Conservation (phyloP, 208 protist species). For the Trypanosoma scelopori region DNA sequence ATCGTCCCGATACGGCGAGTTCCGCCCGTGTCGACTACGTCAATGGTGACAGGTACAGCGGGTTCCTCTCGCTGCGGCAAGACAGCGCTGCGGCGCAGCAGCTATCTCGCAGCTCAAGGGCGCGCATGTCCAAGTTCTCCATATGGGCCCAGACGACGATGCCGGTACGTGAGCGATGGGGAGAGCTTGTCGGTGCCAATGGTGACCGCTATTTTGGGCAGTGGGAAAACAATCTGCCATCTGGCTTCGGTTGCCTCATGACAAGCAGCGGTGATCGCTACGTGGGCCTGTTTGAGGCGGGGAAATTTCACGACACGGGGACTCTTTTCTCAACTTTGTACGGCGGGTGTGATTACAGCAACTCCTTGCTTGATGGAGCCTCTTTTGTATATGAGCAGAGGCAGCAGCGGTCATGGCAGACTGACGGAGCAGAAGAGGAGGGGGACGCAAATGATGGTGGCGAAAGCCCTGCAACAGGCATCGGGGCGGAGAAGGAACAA, state of each 20-base stretch:
- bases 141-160: slow-evolving; percentile 46
- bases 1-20: slow-evolving; percentile 56
- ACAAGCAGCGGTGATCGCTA: slow-evolving; percentile 63
- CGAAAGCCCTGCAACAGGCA: too few relatives aligned
- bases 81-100: slow-evolving; percentile 17
- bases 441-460: not conserved
- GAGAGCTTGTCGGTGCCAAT: slow-evolving; percentile 50
- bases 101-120: slow-evolving; percentile 1
- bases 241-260: slow-evolving; percentile 78
- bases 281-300: slow-evolving; percentile 52
- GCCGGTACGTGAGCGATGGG: slow-evolving; percentile 53
- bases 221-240: slow-evolving; percentile 61
- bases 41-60: slow-evolving; percentile 62
- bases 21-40: slow-evolving; percentile 56
- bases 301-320: slow-evolving; percentile 68
- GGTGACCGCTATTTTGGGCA: slow-evolving; percentile 82
- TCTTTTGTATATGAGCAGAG: slow-evolving; percentile 12
- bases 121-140: slow-evolving; percentile 55
- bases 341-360: not conserved
- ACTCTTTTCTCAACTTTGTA: slow-evolving; percentile 46
- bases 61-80: slow-evolving; percentile 38
- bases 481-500: too few relatives aligned
- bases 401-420: not conserved
- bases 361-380: slow-evolving; percentile 27
- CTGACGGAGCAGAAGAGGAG: not conserved